phyloP scores from a whole-genome alignment of 169 alveolate genomes.

The Blepharisma undulans region DNA sequence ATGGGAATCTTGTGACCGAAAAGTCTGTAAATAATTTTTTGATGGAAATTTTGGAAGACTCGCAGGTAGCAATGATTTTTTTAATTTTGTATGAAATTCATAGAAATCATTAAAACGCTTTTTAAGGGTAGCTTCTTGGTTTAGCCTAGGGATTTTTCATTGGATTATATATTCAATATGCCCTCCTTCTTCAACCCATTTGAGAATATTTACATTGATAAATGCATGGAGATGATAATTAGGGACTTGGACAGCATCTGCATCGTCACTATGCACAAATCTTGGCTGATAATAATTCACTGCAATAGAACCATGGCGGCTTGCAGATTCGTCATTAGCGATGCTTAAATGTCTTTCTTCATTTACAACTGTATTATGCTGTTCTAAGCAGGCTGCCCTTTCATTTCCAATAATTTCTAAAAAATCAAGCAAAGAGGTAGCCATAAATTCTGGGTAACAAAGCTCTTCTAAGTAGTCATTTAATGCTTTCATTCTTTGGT shows the following conservation, averaged over 20 bases:
- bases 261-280: background rate
- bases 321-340: background rate
- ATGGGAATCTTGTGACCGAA: background rate
- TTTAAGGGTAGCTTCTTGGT: background rate
- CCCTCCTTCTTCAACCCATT: background rate
- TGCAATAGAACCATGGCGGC: background rate
- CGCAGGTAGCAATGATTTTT: background rate
- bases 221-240: conserved; percentile 5
- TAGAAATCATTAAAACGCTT: background rate
- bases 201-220: background rate
- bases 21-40: background rate
- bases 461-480: conserved; percentile 14
- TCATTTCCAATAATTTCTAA: background rate
- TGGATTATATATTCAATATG: conserved; percentile 23
- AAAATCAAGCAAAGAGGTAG: background rate
- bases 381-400: conserved; percentile 26
- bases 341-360: conserved; percentile 2
- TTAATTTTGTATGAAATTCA: background rate
- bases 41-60: conserved; percentile 24
- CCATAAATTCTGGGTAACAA: conserved; percentile 18
- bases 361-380: background rate
- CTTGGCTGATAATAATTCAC: background rate
- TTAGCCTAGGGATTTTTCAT: background rate
- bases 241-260: background rate
- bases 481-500: background rate